phyloP scores from a whole-genome alignment of 2,329 filamentous ascomycete genomes.

The Dactylellina sp. region DNA sequence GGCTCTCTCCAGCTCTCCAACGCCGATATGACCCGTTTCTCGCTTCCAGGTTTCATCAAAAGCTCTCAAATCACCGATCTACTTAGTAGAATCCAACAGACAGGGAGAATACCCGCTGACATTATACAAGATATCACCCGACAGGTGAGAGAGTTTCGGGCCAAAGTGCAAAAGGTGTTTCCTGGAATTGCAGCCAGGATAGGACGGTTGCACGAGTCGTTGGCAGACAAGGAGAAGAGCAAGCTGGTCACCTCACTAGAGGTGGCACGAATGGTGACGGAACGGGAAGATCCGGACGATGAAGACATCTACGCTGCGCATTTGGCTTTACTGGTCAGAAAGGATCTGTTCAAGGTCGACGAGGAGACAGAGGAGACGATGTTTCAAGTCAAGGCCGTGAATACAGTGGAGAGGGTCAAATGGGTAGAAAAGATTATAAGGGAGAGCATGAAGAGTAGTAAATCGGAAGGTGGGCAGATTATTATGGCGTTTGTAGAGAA shows the following conservation, averaged over 20 bases:
- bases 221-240: slow-evolving; percentile 38
- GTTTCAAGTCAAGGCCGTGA: slow-evolving; percentile 70
- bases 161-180: slow-evolving; percentile 41
- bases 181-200: slow-evolving; percentile 36
- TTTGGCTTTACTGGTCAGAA: slow-evolving; percentile 70
- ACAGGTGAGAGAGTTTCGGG: slow-evolving; percentile 52
- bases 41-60: slow-evolving; percentile 35
- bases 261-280: slow-evolving; percentile 56
- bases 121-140: slow-evolving; percentile 40
- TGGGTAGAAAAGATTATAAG: slow-evolving; percentile 18
- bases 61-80: slow-evolving; percentile 16
- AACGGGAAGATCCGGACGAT: slow-evolving; percentile 64
- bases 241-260: slow-evolving; percentile 55
- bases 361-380: slow-evolving; percentile 67
- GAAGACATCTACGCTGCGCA: slow-evolving; percentile 77
- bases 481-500: slow-evolving; percentile 66
- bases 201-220: slow-evolving; percentile 43
- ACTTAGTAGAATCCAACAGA: slow-evolving; percentile 18
- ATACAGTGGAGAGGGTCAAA: slow-evolving; percentile 61
- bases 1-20: slow-evolving; percentile 31
- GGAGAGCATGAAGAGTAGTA: slow-evolving; percentile 44
- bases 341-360: slow-evolving; percentile 66
- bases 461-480: slow-evolving; percentile 60
- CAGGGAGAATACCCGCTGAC: slow-evolving; percentile 13
- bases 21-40: slow-evolving; percentile 40